Evolutionary conservation across 2,329 filamentous ascomycete genomes (phyloP).

Genomic region (Phialophora chinensis): DNA sequence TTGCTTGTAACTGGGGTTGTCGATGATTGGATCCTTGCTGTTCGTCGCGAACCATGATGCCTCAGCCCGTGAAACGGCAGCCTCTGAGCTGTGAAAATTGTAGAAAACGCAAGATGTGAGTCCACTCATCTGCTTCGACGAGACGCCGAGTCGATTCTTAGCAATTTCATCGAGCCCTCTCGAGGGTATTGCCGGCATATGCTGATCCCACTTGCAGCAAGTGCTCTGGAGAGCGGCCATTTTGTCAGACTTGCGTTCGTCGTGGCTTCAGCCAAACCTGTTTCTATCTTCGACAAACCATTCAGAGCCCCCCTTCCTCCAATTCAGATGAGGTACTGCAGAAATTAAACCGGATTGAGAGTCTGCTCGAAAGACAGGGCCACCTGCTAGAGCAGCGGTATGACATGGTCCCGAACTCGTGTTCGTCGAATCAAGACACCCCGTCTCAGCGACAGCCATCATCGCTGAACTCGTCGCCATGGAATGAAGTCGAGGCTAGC

Average conservation of each 20-base stretch:
- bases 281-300: constrained; percentile 45
- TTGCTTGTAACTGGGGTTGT: neutral
- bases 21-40: neutral
- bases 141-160: neutral
- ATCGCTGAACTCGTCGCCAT: constrained; percentile 36
- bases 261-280: constrained; percentile 47
- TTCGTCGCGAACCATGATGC: constrained; percentile 2
- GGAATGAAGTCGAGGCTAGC: constrained; percentile 37
- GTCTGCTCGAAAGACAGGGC: constrained; percentile 46
- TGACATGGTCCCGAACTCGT: constrained; percentile 3
- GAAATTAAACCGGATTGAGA: constrained; percentile 47
- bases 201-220: constrained; percentile 26
- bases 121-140: neutral
- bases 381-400: constrained; percentile 12
- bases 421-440: constrained; percentile 4
- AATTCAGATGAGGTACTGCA: constrained; percentile 39
- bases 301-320: neutral
- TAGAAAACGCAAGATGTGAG: constrained; percentile 47
- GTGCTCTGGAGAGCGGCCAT: constrained; percentile 48
- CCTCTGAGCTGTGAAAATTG: constrained; percentile 52
- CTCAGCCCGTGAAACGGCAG: constrained; percentile 25
- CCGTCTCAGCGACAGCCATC: constrained; percentile 12
- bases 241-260: constrained; percentile 49
- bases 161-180: neutral
- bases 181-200: neutral